phyloP scores from a whole-genome alignment of 2,329 filamentous ascomycete genomes.

The Escovopsis sp. region DNA sequence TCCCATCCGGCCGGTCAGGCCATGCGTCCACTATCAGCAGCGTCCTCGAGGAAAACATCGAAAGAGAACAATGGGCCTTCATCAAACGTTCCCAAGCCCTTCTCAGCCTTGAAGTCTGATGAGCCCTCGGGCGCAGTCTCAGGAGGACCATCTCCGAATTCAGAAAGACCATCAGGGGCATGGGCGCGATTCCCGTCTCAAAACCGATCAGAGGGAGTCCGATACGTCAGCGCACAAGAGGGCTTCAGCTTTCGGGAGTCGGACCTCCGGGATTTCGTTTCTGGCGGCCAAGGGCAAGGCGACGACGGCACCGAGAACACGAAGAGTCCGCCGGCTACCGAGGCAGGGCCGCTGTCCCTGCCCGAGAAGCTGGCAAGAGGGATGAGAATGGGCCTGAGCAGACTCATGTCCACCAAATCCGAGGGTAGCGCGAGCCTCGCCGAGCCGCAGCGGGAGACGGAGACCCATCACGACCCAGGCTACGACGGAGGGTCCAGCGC shows the following conservation, averaged over 20 bases:
- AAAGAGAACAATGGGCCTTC: background rate
- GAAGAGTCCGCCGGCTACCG: background rate
- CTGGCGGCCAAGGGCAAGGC: conserved; percentile 1
- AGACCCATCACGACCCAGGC: background rate
- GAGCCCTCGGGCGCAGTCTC: conserved; percentile 1
- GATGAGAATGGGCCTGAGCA: conserved; percentile 9
- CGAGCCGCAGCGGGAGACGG: background rate
- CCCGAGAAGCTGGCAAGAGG: conserved; percentile 17
- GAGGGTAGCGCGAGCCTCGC: background rate
- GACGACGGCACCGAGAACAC: background rate
- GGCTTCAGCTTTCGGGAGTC: background rate
- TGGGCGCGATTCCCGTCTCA: conserved; percentile 22
- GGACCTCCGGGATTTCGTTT: background rate
- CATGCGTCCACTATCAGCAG: background rate
- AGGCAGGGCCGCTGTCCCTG: conserved; percentile 11
- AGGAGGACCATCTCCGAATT: background rate
- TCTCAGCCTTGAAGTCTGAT: background rate
- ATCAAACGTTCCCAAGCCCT: background rate
- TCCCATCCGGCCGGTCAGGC: background rate
- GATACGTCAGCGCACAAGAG: background rate
- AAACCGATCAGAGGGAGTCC: conserved; percentile 14
- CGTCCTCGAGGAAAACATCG: background rate
- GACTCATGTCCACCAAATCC: conserved; percentile 1
- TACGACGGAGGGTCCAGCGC: background rate
- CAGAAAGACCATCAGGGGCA: conserved; percentile 13